Percentiles rank a stretch among this genome's conserved stretches.
These are phyloP conservation scores for Zalaria obscura DNA, from an alignment of 2,329 filamentous ascomycete species.

Conservation along the genomic window DNA sequence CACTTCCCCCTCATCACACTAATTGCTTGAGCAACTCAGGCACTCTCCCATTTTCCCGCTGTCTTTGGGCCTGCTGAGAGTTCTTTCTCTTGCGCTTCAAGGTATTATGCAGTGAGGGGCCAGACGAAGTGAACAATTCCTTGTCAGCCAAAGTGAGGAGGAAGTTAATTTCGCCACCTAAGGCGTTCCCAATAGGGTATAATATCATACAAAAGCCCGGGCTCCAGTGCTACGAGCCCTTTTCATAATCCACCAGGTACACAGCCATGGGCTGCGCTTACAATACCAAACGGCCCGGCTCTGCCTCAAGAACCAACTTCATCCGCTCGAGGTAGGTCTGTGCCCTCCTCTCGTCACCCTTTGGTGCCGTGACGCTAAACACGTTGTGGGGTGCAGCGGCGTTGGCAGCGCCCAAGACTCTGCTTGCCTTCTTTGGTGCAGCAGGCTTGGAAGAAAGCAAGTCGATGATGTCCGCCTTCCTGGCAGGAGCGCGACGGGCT, in stretches of 20 bases:
- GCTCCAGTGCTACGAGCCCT: too few relatives aligned
- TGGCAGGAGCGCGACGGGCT: conserved; percentile 12
- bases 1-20: too few relatives aligned
- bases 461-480: conserved; percentile 67
- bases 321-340: conserved; percentile 72
- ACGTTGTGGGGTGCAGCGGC: conserved; percentile 48
- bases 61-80: too few relatives aligned
- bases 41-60: too few relatives aligned
- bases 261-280: conserved; percentile 11
- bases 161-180: too few relatives aligned
- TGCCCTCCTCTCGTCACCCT: conserved; percentile 69
- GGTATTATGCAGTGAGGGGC: too few relatives aligned
- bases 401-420: conserved; percentile 12
- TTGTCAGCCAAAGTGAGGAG: neutral
- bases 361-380: conserved; percentile 68
- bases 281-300: conserved; percentile 60
- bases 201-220: too few relatives aligned
- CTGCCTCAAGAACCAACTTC: conserved; percentile 68
- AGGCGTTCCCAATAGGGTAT: too few relatives aligned
- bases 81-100: too few relatives aligned
- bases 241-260: too few relatives aligned
- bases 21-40: too few relatives aligned
- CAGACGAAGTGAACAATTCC: too few relatives aligned
- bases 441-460: conserved; percentile 42
- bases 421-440: conserved; percentile 15